phyloP scores from a whole-genome alignment of 169 alveolate species.

The Cryptosporidium muris region DNA sequence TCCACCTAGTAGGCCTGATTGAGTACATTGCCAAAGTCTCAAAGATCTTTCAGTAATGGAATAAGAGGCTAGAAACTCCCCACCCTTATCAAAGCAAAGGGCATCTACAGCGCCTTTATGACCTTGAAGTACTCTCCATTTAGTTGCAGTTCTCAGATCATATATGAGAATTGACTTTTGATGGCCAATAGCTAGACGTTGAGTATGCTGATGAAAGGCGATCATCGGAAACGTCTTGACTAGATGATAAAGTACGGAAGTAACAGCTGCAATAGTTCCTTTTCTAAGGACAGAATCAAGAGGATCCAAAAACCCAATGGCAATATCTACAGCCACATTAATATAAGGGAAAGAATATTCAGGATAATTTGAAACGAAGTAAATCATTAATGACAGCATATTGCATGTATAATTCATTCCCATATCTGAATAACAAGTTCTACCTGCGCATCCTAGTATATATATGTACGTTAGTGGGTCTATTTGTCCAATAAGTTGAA shows the following conservation, averaged over 20 bases:
- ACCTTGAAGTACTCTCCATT: slow-evolving; percentile 77
- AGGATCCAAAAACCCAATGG: slow-evolving; percentile 72
- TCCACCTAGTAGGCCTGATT: slow-evolving; percentile 70
- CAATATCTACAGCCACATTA: slow-evolving; percentile 59
- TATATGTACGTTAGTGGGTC: slow-evolving; percentile 56
- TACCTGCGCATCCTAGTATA: slow-evolving; percentile 61
- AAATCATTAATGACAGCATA: slow-evolving; percentile 52
- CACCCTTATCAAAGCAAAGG: slow-evolving; percentile 72
- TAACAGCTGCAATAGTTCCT: slow-evolving; percentile 75
- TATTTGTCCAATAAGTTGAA: slow-evolving; percentile 57
- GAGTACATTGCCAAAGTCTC: slow-evolving; percentile 73
- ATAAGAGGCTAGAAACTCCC: slow-evolving; percentile 73
- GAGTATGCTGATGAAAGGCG: slow-evolving; percentile 80
- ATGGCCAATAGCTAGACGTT: slow-evolving; percentile 79
- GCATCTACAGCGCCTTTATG: slow-evolving; percentile 73
- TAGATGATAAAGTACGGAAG: slow-evolving; percentile 77
- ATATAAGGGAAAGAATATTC: slow-evolving; percentile 64
- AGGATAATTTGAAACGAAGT: slow-evolving; percentile 56
- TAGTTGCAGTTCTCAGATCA: slow-evolving; percentile 81
- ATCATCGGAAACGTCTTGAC: slow-evolving; percentile 81
- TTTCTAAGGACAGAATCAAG: slow-evolving; percentile 71
- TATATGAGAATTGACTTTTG: slow-evolving; percentile 75
- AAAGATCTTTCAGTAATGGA: slow-evolving; percentile 71
- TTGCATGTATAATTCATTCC: slow-evolving; percentile 67
- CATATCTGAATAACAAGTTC: slow-evolving; percentile 49